Evolutionary conservation across 2,329 filamentous ascomycete genomes (phyloP).

Genomic region (Cordyceps farinosa): DNA sequence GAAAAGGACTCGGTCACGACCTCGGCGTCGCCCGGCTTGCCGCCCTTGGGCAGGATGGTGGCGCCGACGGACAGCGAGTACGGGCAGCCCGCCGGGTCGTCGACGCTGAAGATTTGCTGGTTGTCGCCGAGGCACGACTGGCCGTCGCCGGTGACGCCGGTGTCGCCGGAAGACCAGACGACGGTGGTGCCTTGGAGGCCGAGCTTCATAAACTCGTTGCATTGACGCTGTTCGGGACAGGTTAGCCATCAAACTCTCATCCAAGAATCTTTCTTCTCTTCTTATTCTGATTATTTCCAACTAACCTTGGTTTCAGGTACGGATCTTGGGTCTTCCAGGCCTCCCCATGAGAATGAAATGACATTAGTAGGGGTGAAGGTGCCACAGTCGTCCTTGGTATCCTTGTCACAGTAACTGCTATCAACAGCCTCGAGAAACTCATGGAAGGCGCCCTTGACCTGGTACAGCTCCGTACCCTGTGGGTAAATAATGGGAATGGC

Average conservation of each 20-base stretch:
- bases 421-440: not conserved
- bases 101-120: constrained; percentile 31
- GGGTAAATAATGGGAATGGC: constrained; percentile 49
- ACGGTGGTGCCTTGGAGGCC: constrained; percentile 40
- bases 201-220: constrained; percentile 44
- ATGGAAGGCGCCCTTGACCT: not conserved
- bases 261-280: too few species aligned
- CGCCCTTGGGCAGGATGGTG: constrained; percentile 41
- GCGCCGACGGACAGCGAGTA: constrained; percentile 47
- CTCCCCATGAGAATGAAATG: not conserved
- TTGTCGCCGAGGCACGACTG: not conserved
- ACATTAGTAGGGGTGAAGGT: not conserved
- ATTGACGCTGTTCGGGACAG: constrained; percentile 30
- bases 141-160: constrained; percentile 30
- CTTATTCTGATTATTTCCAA: not conserved
- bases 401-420: not conserved
- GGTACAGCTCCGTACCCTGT: constrained; percentile 42
- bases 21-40: constrained; percentile 42
- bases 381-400: not conserved
- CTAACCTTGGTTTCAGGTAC: not conserved
- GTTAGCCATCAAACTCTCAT: too few species aligned
- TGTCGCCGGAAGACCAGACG: constrained; percentile 39
- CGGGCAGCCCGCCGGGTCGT: constrained; percentile 39
- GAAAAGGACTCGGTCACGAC: constrained; percentile 32
- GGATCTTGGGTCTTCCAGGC: not conserved